Percentiles rank a stretch among this genome's conserved stretches.
Conservation (phyloP, 257 asterid species). For the Penstemon newberryi region DNA sequence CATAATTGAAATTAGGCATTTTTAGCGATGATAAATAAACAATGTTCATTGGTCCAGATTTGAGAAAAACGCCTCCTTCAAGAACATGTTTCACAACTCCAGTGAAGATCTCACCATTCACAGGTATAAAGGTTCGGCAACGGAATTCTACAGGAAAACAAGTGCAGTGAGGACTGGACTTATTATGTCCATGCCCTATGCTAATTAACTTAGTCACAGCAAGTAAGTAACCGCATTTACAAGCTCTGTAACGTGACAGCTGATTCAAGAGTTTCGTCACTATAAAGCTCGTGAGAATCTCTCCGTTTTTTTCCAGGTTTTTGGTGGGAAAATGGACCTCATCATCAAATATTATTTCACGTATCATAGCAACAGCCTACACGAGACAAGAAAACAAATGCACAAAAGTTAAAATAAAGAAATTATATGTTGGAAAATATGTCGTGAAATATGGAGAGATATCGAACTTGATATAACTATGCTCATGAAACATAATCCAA, state of each 20-base stretch:
- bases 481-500: no score
- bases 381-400: slow-evolving; percentile 8
- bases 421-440: no score
- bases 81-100: slow-evolving; percentile 49
- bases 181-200: slow-evolving; percentile 48
- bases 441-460: no score
- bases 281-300: slow-evolving; percentile 40
- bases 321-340: slow-evolving; percentile 44
- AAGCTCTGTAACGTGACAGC: slow-evolving; percentile 38
- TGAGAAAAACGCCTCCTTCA: slow-evolving; percentile 51
- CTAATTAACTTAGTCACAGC: slow-evolving; percentile 60
- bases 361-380: slow-evolving; percentile 48
- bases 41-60: slow-evolving; percentile 76
- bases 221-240: slow-evolving; percentile 58
- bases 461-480: no score
- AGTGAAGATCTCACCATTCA: slow-evolving; percentile 56
- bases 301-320: slow-evolving; percentile 31
- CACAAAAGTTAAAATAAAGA: no score
- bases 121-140: slow-evolving; percentile 61
- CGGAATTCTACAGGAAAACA: slow-evolving; percentile 50
- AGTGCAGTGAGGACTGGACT: slow-evolving; percentile 23
- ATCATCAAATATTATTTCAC: slow-evolving; percentile 28
- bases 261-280: slow-evolving; percentile 41
- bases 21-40: slow-evolving; percentile 42
- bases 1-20: slow-evolving; percentile 62